A percentile compares a stretch with the other conserved stretches of the same genome.
Conservation (phyloP, 2,329 filamentous ascomycete genomes). For the Hypoxylon sp. region DNA sequence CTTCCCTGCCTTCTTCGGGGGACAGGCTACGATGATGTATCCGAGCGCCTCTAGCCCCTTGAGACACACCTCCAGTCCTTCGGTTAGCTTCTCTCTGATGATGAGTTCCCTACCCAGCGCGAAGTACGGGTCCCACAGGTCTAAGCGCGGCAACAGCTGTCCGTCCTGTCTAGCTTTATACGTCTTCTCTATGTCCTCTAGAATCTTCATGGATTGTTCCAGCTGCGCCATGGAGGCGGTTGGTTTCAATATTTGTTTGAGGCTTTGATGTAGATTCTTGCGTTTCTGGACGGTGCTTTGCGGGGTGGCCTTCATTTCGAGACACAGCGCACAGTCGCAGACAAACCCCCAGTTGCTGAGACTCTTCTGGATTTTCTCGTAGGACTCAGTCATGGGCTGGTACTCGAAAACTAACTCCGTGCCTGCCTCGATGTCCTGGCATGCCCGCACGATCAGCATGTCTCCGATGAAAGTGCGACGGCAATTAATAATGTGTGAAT, state of each 20-base stretch:
- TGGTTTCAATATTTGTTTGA: conserved; percentile 17
- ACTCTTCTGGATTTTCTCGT: conserved; percentile 53
- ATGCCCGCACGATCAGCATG: conserved; percentile 66
- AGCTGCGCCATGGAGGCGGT: background rate
- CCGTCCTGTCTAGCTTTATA: conserved; percentile 37
- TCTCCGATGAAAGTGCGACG: conserved; percentile 67
- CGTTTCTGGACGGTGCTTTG: conserved; percentile 37
- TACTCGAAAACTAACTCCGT: conserved; percentile 65
- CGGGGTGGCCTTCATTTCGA: conserved; percentile 46
- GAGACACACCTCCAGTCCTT: conserved; percentile 43
- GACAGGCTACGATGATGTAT: conserved; percentile 44
- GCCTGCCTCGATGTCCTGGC: conserved; percentile 58
- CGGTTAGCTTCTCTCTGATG: background rate
- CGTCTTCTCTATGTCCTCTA: conserved; percentile 46
- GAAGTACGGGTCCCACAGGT: conserved; percentile 46
- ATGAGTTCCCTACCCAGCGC: conserved; percentile 31
- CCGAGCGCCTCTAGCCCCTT: conserved; percentile 50
- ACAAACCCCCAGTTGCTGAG: conserved; percentile 59
- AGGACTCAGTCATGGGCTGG: conserved; percentile 42
- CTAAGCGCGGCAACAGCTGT: conserved; percentile 34
- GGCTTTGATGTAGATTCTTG: conserved; percentile 12
- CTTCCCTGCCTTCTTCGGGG: conserved; percentile 1
- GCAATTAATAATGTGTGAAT: conserved; percentile 65
- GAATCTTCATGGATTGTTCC: conserved; percentile 27
- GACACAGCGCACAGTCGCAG: conserved; percentile 60